These are phyloP conservation scores for Dovyalis caffra DNA, from an alignment of 345 rosid genomes.

Conservation along the genomic window DNA sequence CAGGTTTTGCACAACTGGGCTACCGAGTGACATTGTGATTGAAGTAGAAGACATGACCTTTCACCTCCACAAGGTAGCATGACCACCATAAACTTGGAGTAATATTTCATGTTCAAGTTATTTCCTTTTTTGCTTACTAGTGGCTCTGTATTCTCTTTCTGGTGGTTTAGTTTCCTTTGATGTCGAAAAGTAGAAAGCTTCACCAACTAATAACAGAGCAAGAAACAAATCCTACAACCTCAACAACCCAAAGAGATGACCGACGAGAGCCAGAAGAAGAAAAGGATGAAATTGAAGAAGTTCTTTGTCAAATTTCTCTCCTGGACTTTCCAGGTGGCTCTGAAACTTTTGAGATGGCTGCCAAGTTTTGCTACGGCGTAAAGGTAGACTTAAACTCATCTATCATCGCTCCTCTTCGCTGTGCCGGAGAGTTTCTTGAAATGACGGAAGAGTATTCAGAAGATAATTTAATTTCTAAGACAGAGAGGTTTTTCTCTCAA, in stretches of 20 bases:
- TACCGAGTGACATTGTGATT: conserved; percentile 84
- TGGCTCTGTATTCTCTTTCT: neutral
- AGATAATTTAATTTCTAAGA: conserved; percentile 67
- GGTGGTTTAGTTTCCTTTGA: conserved; percentile 72
- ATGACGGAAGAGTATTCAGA: conserved; percentile 85
- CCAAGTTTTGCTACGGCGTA: conserved; percentile 95
- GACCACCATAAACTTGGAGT: conserved; percentile 7
- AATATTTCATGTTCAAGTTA: neutral
- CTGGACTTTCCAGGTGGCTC: conserved; percentile 89
- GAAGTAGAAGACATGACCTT: conserved; percentile 88
- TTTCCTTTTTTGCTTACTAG: neutral
- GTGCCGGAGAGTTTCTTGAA: conserved; percentile 84
- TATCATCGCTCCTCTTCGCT: conserved; percentile 72
- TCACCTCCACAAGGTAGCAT: conserved; percentile 80
- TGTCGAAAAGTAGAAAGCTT: conserved; percentile 84
- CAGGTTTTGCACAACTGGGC: conserved; percentile 92
- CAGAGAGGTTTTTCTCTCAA: conserved; percentile 66
- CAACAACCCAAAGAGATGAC: conserved; percentile 14
- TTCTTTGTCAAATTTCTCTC: conserved; percentile 49
- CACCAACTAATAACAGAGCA: conserved; percentile 71
- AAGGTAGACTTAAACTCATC: conserved; percentile 69
- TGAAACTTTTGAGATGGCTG: conserved; percentile 77
- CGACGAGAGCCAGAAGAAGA: conserved; percentile 18
- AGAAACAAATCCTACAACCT: conserved; percentile 37
- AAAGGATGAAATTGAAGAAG: conserved; percentile 27